A percentile compares a stretch with the other conserved stretches of the same genome.
These are phyloP conservation scores for Diaporthe aspalathi DNA, from an alignment of 2,329 filamentous ascomycete genomes.

Conservation along the genomic window DNA sequence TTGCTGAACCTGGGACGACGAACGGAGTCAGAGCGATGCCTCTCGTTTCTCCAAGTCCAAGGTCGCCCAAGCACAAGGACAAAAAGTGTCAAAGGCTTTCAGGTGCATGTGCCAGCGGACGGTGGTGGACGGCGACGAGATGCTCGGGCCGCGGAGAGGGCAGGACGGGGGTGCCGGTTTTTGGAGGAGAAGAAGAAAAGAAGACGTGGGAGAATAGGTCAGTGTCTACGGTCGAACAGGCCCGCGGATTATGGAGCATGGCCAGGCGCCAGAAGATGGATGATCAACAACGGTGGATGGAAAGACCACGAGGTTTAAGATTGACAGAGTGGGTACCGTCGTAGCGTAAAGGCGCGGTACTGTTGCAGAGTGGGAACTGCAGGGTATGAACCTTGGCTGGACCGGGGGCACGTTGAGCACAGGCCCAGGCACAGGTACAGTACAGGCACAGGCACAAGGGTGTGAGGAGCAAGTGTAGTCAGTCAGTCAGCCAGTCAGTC, in stretches of 20 bases:
- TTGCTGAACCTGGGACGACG: not conserved
- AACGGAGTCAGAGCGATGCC: slow-evolving; percentile 19
- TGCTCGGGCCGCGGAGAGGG: slow-evolving; percentile 1
- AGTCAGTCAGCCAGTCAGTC: not conserved
- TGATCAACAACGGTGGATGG: slow-evolving; percentile 24
- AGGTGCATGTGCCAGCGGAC: slow-evolving; percentile 4
- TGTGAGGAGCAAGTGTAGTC: not conserved
- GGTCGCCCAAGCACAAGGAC: slow-evolving; percentile 8
- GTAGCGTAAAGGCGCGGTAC: slow-evolving; percentile 17
- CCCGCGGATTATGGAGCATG: slow-evolving; percentile 17
- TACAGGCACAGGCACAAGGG: slow-evolving; percentile 19
- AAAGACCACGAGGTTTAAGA: slow-evolving; percentile 34
- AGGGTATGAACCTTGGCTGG: slow-evolving; percentile 17
- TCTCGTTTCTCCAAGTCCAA: not conserved
- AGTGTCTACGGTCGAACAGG: not conserved
- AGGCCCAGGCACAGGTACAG: slow-evolving; percentile 27
- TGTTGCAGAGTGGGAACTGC: slow-evolving; percentile 20
- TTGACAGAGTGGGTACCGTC: slow-evolving; percentile 27
- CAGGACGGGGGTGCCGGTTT: not conserved
- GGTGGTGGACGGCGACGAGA: not conserved
- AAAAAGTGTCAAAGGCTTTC: not conserved
- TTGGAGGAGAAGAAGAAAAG: slow-evolving; percentile 9
- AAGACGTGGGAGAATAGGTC: not conserved
- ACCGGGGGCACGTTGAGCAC: slow-evolving; percentile 3
- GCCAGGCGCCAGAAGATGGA: not conserved